Evolutionary conservation across 192 early-diverging fungal genomes (phyloP).

Genomic region (Kickxella alabastrina): DNA sequence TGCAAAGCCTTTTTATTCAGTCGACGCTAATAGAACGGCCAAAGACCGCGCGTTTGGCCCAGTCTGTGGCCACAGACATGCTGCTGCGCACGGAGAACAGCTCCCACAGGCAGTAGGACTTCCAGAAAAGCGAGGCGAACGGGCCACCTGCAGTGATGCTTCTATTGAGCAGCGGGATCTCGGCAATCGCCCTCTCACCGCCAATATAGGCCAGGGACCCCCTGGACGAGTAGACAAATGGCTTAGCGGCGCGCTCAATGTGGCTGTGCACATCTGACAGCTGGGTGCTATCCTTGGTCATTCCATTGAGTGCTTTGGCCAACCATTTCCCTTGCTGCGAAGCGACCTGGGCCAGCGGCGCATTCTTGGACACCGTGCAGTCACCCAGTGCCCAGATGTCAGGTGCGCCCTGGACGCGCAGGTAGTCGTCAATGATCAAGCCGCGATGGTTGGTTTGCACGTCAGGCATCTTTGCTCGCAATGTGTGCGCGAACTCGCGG

Average conservation of each 20-base stretch:
- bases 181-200: slow-evolving; percentile 49
- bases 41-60: slow-evolving; percentile 83
- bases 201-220: slow-evolving; percentile 70
- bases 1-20: slow-evolving; percentile 37
- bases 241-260: slow-evolving; percentile 30
- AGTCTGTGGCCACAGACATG: slow-evolving; percentile 81
- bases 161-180: slow-evolving; percentile 61
- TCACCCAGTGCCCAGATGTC: slow-evolving; percentile 84
- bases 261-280: slow-evolving; percentile 12
- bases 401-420: slow-evolving; percentile 55
- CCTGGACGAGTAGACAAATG: slow-evolving; percentile 63
- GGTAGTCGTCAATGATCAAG: slow-evolving; percentile 68
- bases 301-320: slow-evolving; percentile 63
- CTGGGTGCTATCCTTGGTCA: slow-evolving; percentile 43
- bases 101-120: slow-evolving; percentile 70
- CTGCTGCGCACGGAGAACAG: slow-evolving; percentile 84
- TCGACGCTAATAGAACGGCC: slow-evolving; percentile 89
- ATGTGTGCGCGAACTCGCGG: slow-evolving; percentile 56
- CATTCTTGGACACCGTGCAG: slow-evolving; percentile 78
- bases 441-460: slow-evolving; percentile 47
- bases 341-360: slow-evolving; percentile 83
- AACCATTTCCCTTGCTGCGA: slow-evolving; percentile 86
- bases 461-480: slow-evolving; percentile 47
- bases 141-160: slow-evolving; percentile 60
- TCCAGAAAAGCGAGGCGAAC: slow-evolving; percentile 69